Evolutionary conservation across 345 rosid genomes (phyloP).

Genomic region (Triadica sebifera): DNA sequence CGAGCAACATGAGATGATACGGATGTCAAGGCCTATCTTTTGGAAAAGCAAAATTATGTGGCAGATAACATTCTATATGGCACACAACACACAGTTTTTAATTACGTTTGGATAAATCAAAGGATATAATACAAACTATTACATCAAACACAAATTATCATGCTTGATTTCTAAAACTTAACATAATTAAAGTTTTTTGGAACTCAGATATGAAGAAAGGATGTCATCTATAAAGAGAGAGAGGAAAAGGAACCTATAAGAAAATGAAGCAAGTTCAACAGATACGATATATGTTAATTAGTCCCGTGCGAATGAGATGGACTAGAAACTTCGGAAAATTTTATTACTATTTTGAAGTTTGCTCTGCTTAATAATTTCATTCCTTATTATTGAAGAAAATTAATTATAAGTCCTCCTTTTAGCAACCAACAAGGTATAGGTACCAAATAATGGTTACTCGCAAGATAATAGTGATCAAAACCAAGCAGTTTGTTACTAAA

Average conservation of each 20-base stretch:
- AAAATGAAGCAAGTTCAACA: neutral
- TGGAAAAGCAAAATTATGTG: neutral
- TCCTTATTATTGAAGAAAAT: neutral
- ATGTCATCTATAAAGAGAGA: neutral
- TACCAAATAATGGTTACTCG: neutral
- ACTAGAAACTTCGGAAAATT: neutral
- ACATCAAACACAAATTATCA: neutral
- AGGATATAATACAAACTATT: neutral
- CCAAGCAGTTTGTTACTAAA: neutral
- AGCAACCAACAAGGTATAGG: neutral
- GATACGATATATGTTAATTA: neutral
- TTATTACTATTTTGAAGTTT: neutral
- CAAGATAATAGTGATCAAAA: neutral
- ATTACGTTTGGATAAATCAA: neutral
- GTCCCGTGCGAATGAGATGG: neutral
- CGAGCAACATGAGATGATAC: neutral
- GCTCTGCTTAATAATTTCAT: neutral
- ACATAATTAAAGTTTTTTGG: neutral
- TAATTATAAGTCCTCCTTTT: neutral
- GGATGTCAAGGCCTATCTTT: neutral
- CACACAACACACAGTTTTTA: neutral
- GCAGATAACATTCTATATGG: neutral
- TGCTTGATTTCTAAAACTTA: neutral
- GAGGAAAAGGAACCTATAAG: neutral
- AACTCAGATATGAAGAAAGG: neutral